Base-by-base conservation (phyloP, 495 filamentous ascomycete genomes). In the Lasiosphaeris hirsuta region DNA sequence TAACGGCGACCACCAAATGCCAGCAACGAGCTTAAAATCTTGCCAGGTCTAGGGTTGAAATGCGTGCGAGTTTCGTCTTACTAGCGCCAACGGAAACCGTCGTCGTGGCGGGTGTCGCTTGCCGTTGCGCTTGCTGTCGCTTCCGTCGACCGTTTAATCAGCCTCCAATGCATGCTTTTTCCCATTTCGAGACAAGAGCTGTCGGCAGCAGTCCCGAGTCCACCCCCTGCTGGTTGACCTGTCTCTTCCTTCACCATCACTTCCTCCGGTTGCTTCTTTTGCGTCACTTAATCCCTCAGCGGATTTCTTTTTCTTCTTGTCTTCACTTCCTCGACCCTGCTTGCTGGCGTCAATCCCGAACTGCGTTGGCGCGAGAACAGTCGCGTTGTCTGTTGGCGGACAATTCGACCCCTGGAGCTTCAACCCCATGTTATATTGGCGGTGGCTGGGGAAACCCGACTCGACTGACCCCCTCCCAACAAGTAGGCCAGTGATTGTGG, bases 111-210 rank as follows among this genome's bases (percentile, higher is more conserved):
- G 19, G 44, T 44, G 33, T 19, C n/a, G 34, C 37, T 10, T 36
- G 23, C n/a, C 17, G 13, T 42, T 19, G 36, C 38, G 15, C n/a
- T 14, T 35, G 53, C 40, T 56, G 14, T 3, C 35, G 35, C 7
- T 49, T 41, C 9, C 4, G 30, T 49, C 14, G 37, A 44, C 51
- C 51, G 51, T 54, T 54, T 54, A 11, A 54, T 36, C 19, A 43
- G 51, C 37, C 51, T 40, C 51, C 38, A 18, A 30, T 44, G 11
- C 10, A 35, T 7, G n/a, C 18, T 54, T 44, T 35, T 43, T 30
- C 19, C 10, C 46, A 7, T 14, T 35, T 36, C 33, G 1, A 19
- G 17, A 10, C 51, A 23, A 40, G 38, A 4, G 36, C 37, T n/a
- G 23, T 48, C 58, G 39, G 46, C 46, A 44, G 14, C 50, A 17